These are phyloP conservation scores for Yarrowia phangngaensis DNA, from an alignment of 805 yeast species.

Conservation along the genomic window DNA sequence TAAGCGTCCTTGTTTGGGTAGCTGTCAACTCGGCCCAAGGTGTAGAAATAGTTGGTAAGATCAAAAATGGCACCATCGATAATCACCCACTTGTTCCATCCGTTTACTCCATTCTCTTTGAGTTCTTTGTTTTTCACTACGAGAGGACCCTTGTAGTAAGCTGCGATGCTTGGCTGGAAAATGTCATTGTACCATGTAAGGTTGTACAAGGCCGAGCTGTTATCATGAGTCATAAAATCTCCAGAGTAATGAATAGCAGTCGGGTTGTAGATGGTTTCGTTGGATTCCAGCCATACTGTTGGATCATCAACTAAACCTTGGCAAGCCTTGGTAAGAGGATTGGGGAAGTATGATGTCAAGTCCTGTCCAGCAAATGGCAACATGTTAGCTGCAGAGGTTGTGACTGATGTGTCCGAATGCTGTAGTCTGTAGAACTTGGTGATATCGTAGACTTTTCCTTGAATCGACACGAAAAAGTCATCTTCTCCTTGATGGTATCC, in stretches of 20 bases:
- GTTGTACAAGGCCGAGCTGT: constrained; percentile 39
- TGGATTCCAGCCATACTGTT: constrained; percentile 35
- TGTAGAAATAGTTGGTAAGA: constrained; percentile 41
- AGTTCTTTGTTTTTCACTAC: constrained; percentile 41
- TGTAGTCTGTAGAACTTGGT: constrained; percentile 42
- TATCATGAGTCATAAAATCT: constrained; percentile 32
- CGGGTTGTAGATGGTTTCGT: constrained; percentile 36
- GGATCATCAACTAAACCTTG: constrained; percentile 40
- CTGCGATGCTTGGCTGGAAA: constrained; percentile 40
- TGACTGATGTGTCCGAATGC: constrained; percentile 42
- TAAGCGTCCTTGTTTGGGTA: constrained; percentile 33
- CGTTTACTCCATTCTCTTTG: constrained; percentile 31
- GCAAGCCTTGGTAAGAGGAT: constrained; percentile 43
- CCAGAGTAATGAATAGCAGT: constrained; percentile 41
- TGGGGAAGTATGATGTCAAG: constrained; percentile 42
- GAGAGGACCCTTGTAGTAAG: constrained; percentile 40
- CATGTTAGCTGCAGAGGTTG: constrained; percentile 39
- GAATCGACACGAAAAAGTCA: constrained; percentile 39
- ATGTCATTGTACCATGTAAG: constrained; percentile 40
- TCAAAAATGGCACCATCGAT: constrained; percentile 39
- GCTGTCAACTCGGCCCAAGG: constrained; percentile 39
- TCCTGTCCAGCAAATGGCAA: constrained; percentile 43
- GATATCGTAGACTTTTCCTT: constrained; percentile 43
- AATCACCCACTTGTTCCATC: constrained; percentile 36
- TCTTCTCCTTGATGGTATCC: constrained; percentile 35